Evolutionary conservation across 106 monocot species (phyloP).

Genomic region (Amphibolis antarctica): DNA sequence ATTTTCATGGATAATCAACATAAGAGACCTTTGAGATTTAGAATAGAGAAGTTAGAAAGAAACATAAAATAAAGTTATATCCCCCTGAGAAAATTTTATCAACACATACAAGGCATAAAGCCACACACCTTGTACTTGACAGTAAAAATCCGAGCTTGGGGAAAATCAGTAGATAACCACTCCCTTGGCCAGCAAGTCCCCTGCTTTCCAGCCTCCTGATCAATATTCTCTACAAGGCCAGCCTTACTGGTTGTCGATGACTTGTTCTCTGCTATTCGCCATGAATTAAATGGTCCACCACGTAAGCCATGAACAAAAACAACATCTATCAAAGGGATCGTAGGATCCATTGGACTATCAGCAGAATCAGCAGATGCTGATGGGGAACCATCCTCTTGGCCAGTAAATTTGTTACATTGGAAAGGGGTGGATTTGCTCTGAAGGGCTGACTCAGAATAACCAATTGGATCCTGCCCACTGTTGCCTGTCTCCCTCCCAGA

Average conservation of each 20-base stretch:
- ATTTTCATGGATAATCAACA: neutral
- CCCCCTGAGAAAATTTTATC: neutral
- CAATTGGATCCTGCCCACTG: conserved; percentile 12
- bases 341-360: neutral
- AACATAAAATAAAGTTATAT: neutral
- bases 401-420: neutral
- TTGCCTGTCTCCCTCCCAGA: conserved; percentile 10
- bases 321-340: conserved; percentile 52
- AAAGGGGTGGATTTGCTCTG: conserved; percentile 8
- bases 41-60: neutral
- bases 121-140: conserved; percentile 87
- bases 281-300: conserved; percentile 97
- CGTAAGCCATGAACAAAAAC: conserved; percentile 94
- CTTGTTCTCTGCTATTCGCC: conserved; percentile 94
- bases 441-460: neutral
- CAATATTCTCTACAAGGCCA: conserved; percentile 87
- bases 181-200: conserved; percentile 97
- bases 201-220: conserved; percentile 88
- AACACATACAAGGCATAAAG: neutral
- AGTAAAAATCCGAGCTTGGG: conserved; percentile 63
- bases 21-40: neutral
- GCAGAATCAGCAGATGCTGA: conserved; percentile 13
- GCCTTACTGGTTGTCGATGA: conserved; percentile 80
- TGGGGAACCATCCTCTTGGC: conserved; percentile 4
- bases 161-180: conserved; percentile 88